phyloP scores from a whole-genome alignment of 2,329 filamentous ascomycete species.

The Trichophyton schoenleinii region DNA sequence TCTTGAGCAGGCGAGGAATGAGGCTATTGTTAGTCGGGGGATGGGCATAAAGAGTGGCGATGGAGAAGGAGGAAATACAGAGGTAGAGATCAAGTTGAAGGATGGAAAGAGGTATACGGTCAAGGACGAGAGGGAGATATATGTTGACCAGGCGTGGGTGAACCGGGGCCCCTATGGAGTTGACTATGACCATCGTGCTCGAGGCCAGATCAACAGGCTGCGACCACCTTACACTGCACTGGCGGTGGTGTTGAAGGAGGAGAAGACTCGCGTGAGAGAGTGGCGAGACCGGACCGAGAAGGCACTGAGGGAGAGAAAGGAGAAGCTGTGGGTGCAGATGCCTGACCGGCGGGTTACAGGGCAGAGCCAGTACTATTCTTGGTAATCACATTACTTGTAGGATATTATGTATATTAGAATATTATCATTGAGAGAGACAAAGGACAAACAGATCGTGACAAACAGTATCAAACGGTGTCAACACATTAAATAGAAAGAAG shows the following conservation, averaged over 20 bases:
- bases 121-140: slow-evolving; percentile 65
- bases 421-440: not conserved
- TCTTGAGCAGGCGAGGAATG: slow-evolving; percentile 66
- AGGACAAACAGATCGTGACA: not conserved
- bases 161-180: slow-evolving; percentile 56
- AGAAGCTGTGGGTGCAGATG: slow-evolving; percentile 74
- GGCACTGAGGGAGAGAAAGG: slow-evolving; percentile 58
- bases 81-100: slow-evolving; percentile 33
- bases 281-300: slow-evolving; percentile 66
- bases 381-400: slow-evolving; percentile 44
- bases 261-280: slow-evolving; percentile 73
- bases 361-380: slow-evolving; percentile 82
- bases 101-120: slow-evolving; percentile 61
- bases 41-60: slow-evolving; percentile 59
- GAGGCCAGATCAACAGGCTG: slow-evolving; percentile 57
- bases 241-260: slow-evolving; percentile 77
- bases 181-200: slow-evolving; percentile 58
- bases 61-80: not conserved
- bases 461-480: not conserved
- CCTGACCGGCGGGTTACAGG: slow-evolving; percentile 73
- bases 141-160: slow-evolving; percentile 88
- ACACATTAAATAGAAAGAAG: not conserved
- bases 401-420: not conserved
- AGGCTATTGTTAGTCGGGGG: slow-evolving; percentile 64
- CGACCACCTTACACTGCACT: slow-evolving; percentile 63